Evolutionary conservation across 2,329 filamentous ascomycete genomes (phyloP).

Genomic region (Trichophyton rubrum): DNA sequence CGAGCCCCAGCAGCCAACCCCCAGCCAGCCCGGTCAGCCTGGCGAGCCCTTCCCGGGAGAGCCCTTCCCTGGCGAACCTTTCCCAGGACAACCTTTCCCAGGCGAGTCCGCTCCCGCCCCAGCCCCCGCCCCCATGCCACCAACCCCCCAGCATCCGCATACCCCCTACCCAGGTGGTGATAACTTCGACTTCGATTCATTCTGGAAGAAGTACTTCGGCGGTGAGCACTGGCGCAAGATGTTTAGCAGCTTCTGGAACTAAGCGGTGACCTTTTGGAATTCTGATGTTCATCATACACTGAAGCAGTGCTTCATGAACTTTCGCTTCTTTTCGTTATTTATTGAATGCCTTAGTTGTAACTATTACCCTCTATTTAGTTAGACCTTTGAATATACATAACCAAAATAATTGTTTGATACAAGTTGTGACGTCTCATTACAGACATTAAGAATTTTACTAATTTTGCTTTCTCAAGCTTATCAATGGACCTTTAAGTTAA

Average conservation of each 20-base stretch:
- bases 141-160: neutral
- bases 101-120: neutral
- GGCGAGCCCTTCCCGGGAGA: neutral
- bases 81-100: neutral
- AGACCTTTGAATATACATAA: neutral
- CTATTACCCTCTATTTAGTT: neutral
- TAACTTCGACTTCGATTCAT: neutral
- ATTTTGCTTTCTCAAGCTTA: too few species aligned
- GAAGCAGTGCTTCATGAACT: neutral
- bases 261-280: neutral
- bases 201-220: conserved; percentile 1
- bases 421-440: neutral
- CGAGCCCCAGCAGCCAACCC: neutral
- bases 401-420: neutral
- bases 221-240: neutral
- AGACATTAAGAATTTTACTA: too few species aligned
- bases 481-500: too few species aligned
- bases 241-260: neutral
- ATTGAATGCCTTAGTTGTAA: neutral
- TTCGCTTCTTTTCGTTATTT: neutral
- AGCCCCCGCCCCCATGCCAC: neutral
- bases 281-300: neutral
- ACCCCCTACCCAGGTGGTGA: neutral
- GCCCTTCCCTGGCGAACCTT: neutral
- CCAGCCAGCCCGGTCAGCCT: neutral